Evolutionary conservation across 2,329 filamentous ascomycete species (phyloP), one percentile per base, ranked within the genome.

Genomic region (Didymella pomorum): DNA sequence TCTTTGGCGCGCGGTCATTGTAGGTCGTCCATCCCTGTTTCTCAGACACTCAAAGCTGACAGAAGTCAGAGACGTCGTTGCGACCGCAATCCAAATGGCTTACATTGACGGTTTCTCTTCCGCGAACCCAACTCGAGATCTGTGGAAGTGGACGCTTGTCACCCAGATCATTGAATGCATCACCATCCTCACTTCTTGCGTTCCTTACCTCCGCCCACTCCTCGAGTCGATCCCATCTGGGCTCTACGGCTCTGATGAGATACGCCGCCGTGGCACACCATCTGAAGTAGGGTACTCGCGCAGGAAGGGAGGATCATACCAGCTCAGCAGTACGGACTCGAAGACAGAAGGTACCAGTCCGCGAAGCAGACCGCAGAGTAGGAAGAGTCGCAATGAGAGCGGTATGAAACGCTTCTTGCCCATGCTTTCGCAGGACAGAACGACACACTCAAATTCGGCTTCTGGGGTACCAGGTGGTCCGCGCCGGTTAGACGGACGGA

Each of bases 101-200:
- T 76, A 75, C 43, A 58, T 68, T 2, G 43, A 60, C 20, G 67
- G 66, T 9, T 75, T 75, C 52, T 41, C 61, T 3, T 73, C 72
- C 5, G 28, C 44, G 0, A 69, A 75, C 29, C 67, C 65, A 9
- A 75, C 73, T 14, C 65, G 58, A 48, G 64, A 68, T 26, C 61
- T 75, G 1, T 76, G 72, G 73, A 74, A 72, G 50, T 75, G 73
- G 73, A 75, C 71, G 14, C 64, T 76, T 2, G 52, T 70, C 16
- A 68, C 73, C 6, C 73, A 75, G 35, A 64, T 75, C 39, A 68
- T 75, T 21, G 66, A 73, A 60, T 75, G 72, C 60, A 71, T 75
- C 33, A 75, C 73, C 0, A 74, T 76, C 21, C 58, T 76, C 37
- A 75, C 73, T 26, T 73, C 73, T 20, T 76, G 73, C 46, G 65